Evolutionary conservation across 257 asterid species (phyloP).

Genomic region (Solanum raphanifolium): DNA sequence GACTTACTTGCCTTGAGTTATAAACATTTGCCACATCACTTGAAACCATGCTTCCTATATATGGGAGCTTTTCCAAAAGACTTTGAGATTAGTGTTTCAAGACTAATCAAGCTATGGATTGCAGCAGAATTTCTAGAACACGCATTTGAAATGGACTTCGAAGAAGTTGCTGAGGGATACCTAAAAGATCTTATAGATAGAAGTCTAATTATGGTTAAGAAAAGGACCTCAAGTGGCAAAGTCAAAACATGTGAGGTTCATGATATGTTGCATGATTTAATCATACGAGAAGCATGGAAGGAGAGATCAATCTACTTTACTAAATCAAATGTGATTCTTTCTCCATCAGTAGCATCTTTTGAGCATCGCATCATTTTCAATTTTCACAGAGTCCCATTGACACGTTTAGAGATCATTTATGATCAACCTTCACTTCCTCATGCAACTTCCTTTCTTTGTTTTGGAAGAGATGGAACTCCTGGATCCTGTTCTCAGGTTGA

Average conservation of each 20-base stretch:
- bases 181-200: not conserved
- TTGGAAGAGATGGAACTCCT: not conserved
- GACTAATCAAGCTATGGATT: not conserved
- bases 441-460: not conserved
- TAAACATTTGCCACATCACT: not conserved
- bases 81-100: not conserved
- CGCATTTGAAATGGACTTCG: not conserved
- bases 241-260: not conserved
- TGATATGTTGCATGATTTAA: not conserved
- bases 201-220: not conserved
- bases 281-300: not conserved
- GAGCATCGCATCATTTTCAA: not conserved
- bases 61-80: not conserved
- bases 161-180: not conserved
- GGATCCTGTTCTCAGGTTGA: not conserved
- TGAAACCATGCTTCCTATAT: not conserved
- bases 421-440: not conserved
- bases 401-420: not conserved
- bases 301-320: not conserved
- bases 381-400: not conserved
- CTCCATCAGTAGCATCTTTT: not conserved
- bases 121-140: fast-evolving
- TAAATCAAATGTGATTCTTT: not conserved
- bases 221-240: not conserved
- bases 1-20: not conserved